A percentile compares a stretch with the other conserved stretches of the same genome.
Conservation (phyloP, 129 eudicot species). For the Pseudognaphalium luteoalbum region DNA sequence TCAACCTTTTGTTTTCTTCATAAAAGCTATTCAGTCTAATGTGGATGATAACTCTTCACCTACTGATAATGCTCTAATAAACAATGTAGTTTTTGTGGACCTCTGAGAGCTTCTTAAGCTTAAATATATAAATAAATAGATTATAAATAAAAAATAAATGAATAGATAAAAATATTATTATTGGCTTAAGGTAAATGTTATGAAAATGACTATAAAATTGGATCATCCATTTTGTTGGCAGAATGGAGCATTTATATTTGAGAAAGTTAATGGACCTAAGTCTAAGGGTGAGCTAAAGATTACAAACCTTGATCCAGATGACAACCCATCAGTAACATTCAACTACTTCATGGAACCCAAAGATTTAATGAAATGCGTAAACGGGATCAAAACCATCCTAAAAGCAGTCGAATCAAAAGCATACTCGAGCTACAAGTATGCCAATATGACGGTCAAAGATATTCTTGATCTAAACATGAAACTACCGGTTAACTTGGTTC, state of each 20-base stretch:
- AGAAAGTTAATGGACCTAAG: neutral
- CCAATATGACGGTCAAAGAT: conserved; percentile 2
- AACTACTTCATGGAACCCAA: neutral
- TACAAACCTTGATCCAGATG: neutral
- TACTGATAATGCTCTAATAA: too few species aligned
- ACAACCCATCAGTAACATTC: neutral
- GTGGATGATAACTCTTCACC: too few species aligned
- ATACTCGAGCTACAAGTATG: neutral
- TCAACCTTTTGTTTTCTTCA: too few species aligned
- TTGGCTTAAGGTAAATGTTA: too few species aligned
- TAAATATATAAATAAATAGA: too few species aligned
- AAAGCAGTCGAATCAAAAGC: neutral
- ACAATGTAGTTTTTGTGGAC: too few species aligned
- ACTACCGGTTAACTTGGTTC: neutral
- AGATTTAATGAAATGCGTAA: neutral
- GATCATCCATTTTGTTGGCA: neutral
- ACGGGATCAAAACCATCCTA: neutral
- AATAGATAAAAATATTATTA: too few species aligned
- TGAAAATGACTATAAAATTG: neutral
- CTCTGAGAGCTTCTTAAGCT: too few species aligned
- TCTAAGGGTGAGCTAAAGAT: neutral
- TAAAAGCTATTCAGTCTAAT: too few species aligned
- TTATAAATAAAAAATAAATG: too few species aligned
- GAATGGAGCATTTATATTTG: neutral
- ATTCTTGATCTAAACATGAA: conserved; percentile 4